These are phyloP conservation scores for Metschnikowia henanensis DNA, from an alignment of 805 yeast genomes.

Conservation along the genomic window DNA sequence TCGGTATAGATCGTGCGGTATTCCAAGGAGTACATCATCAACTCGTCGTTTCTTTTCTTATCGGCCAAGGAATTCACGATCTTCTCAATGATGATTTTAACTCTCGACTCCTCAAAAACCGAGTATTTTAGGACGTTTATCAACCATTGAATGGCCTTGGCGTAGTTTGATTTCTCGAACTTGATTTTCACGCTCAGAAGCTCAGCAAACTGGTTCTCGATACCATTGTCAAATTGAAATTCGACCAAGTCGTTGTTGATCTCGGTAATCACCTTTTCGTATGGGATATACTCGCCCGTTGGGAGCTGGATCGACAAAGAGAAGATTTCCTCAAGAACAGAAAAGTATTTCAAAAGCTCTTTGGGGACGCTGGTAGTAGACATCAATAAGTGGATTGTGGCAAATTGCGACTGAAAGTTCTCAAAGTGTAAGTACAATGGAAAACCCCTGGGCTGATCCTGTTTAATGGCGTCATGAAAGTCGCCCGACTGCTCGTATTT, in stretches of 20 bases:
- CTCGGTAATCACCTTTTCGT: slow-evolving; percentile 73
- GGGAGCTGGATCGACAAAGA: slow-evolving; percentile 68
- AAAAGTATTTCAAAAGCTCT: slow-evolving; percentile 60
- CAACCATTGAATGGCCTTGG: slow-evolving; percentile 75
- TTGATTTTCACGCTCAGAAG: slow-evolving; percentile 59
- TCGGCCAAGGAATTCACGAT: slow-evolving; percentile 60
- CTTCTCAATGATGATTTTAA: slow-evolving; percentile 64
- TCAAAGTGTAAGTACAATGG: slow-evolving; percentile 80
- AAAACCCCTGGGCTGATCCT: slow-evolving; percentile 44
- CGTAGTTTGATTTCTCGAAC: slow-evolving; percentile 61
- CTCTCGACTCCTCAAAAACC: slow-evolving; percentile 70
- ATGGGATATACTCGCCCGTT: slow-evolving; percentile 59
- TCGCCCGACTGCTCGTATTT: slow-evolving; percentile 28
- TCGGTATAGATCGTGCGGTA: slow-evolving; percentile 51
- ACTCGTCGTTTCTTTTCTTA: slow-evolving; percentile 58
- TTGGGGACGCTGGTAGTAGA: slow-evolving; percentile 54
- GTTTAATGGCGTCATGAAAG: slow-evolving; percentile 17
- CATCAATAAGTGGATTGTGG: slow-evolving; percentile 62
- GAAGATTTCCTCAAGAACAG: slow-evolving; percentile 63
- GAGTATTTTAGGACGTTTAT: slow-evolving; percentile 61
- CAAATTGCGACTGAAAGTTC: slow-evolving; percentile 75
- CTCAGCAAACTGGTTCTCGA: slow-evolving; percentile 64
- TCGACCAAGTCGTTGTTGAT: slow-evolving; percentile 74
- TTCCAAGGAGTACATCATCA: slow-evolving; percentile 65
- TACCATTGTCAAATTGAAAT: slow-evolving; percentile 54